Evolutionary conservation across 2,329 filamentous ascomycete species (phyloP).

Genomic region (Claviceps humidiphila): DNA sequence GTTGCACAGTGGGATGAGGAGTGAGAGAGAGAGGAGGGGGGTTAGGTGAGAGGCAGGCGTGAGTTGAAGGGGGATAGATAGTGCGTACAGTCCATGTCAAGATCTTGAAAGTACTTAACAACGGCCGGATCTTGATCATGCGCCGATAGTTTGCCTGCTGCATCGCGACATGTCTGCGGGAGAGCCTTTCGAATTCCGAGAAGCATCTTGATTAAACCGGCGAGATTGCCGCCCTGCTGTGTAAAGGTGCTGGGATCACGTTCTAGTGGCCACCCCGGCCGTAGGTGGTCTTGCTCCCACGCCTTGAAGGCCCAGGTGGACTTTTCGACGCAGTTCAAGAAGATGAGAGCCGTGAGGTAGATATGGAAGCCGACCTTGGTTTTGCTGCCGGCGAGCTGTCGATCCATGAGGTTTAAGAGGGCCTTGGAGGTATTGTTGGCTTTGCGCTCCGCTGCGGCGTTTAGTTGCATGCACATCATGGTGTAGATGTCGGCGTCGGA

Average conservation of each 20-base stretch:
- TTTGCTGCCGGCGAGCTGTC: constrained; percentile 47
- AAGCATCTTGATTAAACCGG: constrained; percentile 47
- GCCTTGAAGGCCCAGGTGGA: constrained; percentile 56
- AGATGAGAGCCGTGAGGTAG: constrained; percentile 47
- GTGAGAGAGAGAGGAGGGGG: not conserved
- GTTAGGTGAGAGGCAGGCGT: too few relatives aligned
- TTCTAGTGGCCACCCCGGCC: constrained; percentile 48
- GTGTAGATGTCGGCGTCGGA: constrained; percentile 44
- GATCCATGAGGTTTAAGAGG: constrained; percentile 47
- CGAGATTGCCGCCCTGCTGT: constrained; percentile 44
- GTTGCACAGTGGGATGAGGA: not conserved
- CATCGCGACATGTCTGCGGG: constrained; percentile 35
- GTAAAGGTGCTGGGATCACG: constrained; percentile 41
- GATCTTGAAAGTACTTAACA: constrained; percentile 38
- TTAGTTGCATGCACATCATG: constrained; percentile 50
- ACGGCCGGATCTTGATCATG: constrained; percentile 33
- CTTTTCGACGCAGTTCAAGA: constrained; percentile 54
- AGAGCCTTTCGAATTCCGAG: constrained; percentile 46
- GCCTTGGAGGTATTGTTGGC: constrained; percentile 45
- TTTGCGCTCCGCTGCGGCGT: constrained; percentile 50
- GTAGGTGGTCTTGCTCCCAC: constrained; percentile 50
- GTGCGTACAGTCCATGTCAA: constrained; percentile 44
- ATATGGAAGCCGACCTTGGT: constrained; percentile 45
- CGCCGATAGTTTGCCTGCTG: constrained; percentile 35
- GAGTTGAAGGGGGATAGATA: not conserved